phyloP scores from a whole-genome alignment of 768 basidiomycete genomes.

The Obba rivulosa region DNA sequence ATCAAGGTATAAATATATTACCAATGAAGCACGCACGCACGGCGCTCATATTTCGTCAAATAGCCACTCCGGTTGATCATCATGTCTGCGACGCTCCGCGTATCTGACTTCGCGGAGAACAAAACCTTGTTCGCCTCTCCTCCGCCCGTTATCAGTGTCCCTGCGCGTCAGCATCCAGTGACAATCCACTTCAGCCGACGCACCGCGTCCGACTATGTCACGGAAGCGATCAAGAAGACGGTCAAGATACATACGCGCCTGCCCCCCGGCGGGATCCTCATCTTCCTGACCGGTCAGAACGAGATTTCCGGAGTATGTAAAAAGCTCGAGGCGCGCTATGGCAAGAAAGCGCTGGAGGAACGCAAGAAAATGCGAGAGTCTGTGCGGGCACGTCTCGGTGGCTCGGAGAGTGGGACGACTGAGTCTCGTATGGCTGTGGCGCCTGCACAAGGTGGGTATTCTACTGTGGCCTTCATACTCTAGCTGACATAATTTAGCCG shows the following conservation, averaged over 20 bases:
- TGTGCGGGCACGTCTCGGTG: slow-evolving; percentile 7
- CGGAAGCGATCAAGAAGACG: slow-evolving; percentile 86
- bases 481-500: slow-evolving; percentile 37
- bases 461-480: neutral
- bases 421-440: slow-evolving; percentile 21
- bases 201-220: slow-evolving; percentile 83
- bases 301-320: slow-evolving; percentile 86
- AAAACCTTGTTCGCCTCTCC: slow-evolving; percentile 69
- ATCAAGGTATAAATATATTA: slow-evolving; percentile 48
- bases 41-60: neutral
- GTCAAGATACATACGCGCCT: slow-evolving; percentile 88
- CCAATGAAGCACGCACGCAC: neutral
- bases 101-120: slow-evolving; percentile 90
- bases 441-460: slow-evolving; percentile 43
- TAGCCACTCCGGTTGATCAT: slow-evolving; percentile 90
- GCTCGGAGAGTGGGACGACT: slow-evolving; percentile 4
- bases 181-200: slow-evolving; percentile 89
- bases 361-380: slow-evolving; percentile 34
- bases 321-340: slow-evolving; percentile 74
- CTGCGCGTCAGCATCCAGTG: slow-evolving; percentile 91
- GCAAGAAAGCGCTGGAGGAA: slow-evolving; percentile 54
- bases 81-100: slow-evolving; percentile 97
- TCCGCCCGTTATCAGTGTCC: slow-evolving; percentile 89
- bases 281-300: slow-evolving; percentile 94
- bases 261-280: slow-evolving; percentile 88